Evolutionary conservation across 805 yeast genomes (phyloP).

Genomic region (Candida bentonensis): DNA sequence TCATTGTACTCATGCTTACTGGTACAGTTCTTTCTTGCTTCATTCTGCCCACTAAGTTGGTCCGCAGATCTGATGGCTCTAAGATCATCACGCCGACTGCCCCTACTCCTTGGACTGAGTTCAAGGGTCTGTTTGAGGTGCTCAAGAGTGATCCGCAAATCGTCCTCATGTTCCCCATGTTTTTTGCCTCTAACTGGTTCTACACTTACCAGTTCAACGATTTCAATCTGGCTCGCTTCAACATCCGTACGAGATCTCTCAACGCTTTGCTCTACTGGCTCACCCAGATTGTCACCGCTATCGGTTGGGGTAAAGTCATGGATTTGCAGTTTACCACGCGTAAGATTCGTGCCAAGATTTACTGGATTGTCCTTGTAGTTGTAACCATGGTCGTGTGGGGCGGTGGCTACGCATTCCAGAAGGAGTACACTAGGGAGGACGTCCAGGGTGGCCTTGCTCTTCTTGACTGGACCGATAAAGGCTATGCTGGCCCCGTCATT

Average conservation of each 20-base stretch:
- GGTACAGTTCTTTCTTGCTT: conserved; percentile 33
- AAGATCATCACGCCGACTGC: conserved; percentile 22
- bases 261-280: conserved; percentile 50
- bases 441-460: conserved; percentile 14
- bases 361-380: conserved; percentile 26
- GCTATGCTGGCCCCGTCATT: conserved; percentile 45
- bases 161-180: conserved; percentile 42
- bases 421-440: conserved; percentile 27
- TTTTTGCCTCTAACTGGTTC: conserved; percentile 52
- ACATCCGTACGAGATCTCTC: conserved; percentile 45
- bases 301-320: conserved; percentile 32
- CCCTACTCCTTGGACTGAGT: conserved; percentile 19
- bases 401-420: conserved; percentile 39
- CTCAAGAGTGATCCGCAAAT: conserved; percentile 31
- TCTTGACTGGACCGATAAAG: conserved; percentile 33
- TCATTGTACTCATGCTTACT: conserved; percentile 34
- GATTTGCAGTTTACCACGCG: conserved; percentile 31
- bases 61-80: conserved; percentile 36
- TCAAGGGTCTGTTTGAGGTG: conserved; percentile 26
- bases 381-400: conserved; percentile 41
- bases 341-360: conserved; percentile 31
- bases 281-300: conserved; percentile 45
- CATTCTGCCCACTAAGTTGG: conserved; percentile 36
- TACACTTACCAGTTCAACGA: conserved; percentile 52
- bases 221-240: conserved; percentile 40